phyloP scores from a whole-genome alignment of 768 basidiomycete species.

The Naganishia vishniacii region DNA sequence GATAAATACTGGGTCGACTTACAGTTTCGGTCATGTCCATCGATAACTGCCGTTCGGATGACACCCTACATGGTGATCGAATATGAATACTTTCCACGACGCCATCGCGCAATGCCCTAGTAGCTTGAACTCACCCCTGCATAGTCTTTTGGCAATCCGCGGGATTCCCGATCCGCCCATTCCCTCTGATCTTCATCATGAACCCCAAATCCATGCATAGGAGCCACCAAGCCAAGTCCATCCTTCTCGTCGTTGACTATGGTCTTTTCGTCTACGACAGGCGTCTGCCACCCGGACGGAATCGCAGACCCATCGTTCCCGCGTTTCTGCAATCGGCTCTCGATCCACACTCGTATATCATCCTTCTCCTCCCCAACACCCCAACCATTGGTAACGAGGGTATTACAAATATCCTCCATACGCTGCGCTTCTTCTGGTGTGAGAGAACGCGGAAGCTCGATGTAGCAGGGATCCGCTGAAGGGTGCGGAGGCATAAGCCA shows the following conservation, averaged over 20 bases:
- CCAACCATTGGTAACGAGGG: conserved; percentile 30
- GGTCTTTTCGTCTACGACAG: background rate
- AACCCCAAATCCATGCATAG: background rate
- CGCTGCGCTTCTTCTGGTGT: conserved; percentile 38
- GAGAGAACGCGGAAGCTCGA: conserved; percentile 42
- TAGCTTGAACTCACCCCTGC: conserved; percentile 38
- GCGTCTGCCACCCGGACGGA: background rate
- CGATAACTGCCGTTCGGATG: conserved; percentile 70
- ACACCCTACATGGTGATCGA: conserved; percentile 53
- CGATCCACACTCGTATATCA: conserved; percentile 41
- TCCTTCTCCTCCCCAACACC: conserved; percentile 21
- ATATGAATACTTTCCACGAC: no score
- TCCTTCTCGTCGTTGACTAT: conserved; percentile 21
- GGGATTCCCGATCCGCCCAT: conserved; percentile 32
- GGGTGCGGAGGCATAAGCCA: conserved; percentile 44
- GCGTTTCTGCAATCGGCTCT: conserved; percentile 35
- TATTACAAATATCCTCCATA: conserved; percentile 41
- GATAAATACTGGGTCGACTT: conserved; percentile 42
- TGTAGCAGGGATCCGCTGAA: conserved; percentile 42
- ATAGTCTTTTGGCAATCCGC: conserved; percentile 47
- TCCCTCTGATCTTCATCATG: conserved; percentile 29
- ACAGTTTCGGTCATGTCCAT: conserved; percentile 78
- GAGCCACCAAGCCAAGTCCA: conserved; percentile 21
- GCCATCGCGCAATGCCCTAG: no score
- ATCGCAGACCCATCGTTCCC: background rate